A percentile compares a stretch with the other conserved stretches of the same genome.
Conservation (phyloP, 176 grass and related monocot genomes). For the Tuctoria greenei region DNA sequence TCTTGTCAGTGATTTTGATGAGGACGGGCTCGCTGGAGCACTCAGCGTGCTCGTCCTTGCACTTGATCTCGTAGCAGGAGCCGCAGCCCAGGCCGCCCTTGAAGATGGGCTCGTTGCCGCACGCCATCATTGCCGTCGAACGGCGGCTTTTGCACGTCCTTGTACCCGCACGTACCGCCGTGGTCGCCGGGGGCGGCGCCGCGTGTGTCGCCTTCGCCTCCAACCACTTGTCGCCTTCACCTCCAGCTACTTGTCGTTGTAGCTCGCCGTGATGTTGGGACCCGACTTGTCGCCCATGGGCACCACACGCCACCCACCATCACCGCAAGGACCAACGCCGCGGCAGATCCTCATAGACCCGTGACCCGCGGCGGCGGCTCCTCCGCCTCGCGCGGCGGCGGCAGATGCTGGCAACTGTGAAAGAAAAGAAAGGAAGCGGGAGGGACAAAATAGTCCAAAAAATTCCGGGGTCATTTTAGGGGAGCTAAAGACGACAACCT, state of each 20-base stretch:
- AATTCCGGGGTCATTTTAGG: too few relatives aligned
- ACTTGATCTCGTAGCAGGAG: conserved; percentile 55
- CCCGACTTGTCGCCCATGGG: neutral
- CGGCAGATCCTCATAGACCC: too few relatives aligned
- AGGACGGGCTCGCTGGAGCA: conserved; percentile 44
- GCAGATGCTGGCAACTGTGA: too few relatives aligned
- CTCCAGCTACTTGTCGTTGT: conserved; percentile 11
- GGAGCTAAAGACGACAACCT: too few relatives aligned
- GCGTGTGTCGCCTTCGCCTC: conserved; percentile 40
- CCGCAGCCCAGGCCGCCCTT: conserved; percentile 53
- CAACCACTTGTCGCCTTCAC: conserved; percentile 54
- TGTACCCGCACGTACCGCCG: conserved; percentile 56
- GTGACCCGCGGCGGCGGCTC: too few relatives aligned
- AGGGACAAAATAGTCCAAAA: too few relatives aligned
- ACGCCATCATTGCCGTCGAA: conserved; percentile 48
- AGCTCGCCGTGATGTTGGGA: conserved; percentile 16
- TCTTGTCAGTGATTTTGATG: conserved; percentile 45
- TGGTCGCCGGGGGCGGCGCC: conserved; percentile 50
- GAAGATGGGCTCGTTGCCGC: conserved; percentile 52
- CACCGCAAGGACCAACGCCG: neutral
- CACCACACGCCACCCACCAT: neutral
- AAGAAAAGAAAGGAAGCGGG: too few relatives aligned
- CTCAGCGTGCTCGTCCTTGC: conserved; percentile 26
- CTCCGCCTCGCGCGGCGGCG: too few relatives aligned
- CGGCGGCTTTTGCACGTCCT: conserved; percentile 50